Evolutionary conservation across 2,329 filamentous ascomycete genomes (phyloP).

Genomic region (Xylaria hypoxylon): DNA sequence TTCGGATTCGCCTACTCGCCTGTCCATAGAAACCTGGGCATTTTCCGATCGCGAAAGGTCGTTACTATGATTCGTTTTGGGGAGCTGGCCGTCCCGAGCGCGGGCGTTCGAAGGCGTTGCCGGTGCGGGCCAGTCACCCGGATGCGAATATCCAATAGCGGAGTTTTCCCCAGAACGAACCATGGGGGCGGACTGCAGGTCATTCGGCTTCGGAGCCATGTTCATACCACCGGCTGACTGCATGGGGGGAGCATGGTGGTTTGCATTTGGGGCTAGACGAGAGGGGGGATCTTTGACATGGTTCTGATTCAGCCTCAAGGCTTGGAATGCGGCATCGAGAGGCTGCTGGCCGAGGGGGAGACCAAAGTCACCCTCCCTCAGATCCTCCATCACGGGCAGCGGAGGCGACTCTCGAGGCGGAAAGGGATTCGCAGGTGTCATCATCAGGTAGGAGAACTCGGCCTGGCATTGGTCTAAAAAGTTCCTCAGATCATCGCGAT

Average conservation of each 20-base stretch:
- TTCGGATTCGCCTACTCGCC: conserved; percentile 69
- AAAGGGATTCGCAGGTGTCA: conserved; percentile 73
- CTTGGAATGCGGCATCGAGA: conserved; percentile 52
- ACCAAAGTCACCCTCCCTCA: conserved; percentile 67
- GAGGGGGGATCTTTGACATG: conserved; percentile 65
- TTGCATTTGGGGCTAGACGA: conserved; percentile 64
- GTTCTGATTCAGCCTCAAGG: conserved; percentile 62
- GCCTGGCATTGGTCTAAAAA: conserved; percentile 74
- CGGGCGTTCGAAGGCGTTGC: conserved; percentile 41
- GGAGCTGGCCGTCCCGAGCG: conserved; percentile 44
- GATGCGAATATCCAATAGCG: conserved; percentile 54
- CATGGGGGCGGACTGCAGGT: conserved; percentile 62
- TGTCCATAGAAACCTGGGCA: conserved; percentile 60
- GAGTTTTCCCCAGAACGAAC: conserved; percentile 64
- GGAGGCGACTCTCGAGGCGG: conserved; percentile 73
- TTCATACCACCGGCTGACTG: conserved; percentile 54
- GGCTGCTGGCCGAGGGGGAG: conserved; percentile 58
- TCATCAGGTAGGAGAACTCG: conserved; percentile 76
- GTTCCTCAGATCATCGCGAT: conserved; percentile 65
- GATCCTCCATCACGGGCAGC: conserved; percentile 68
- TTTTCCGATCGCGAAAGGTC: conserved; percentile 57
- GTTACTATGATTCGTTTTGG: conserved; percentile 54
- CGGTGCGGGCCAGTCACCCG: conserved; percentile 48
- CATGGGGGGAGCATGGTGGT: conserved; percentile 68
- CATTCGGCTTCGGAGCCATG: conserved; percentile 52